Evolutionary conservation across 306 rosid species (phyloP), one percentile per base, ranked within the genome.

Genomic region (Comarum palustre): DNA sequence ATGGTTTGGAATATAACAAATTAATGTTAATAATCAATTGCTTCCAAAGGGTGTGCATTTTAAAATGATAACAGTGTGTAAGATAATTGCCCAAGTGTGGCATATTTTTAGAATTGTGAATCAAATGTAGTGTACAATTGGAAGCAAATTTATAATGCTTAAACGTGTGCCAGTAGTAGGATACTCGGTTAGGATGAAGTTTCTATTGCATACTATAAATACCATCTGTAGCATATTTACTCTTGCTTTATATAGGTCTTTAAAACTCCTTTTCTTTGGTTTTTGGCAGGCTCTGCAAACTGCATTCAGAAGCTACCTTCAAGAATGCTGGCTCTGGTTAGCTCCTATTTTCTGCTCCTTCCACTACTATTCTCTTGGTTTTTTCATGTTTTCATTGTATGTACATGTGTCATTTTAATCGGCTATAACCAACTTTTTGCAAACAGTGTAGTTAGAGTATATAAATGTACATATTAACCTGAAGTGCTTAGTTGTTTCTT

Each of bases 231-330:
- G 15, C 29, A 10, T 71, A 57, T 16, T 5, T 17, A 25, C 0
- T 19, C 7, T 1, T 54, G 2, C 24, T 71, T 19, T 39, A 20
- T 14, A 52, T 16, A 17, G 65, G 38, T 38, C 16, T 24, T 27
- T 57, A 22, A 64, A 65, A 20, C 4, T 24, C 14, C 14, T 25
- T 39, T 32, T 19, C 22, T 70, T 64, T 19, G 27, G n/a, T 42
- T 31, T 68, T 45, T 78, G 73, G 71, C 89, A 95, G 99, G 85
- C 89, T 27, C 74, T 83, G 96, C 99, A 95, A 87, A 95, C 99
- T 55, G 96, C 97, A 36, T 95, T 94, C 88, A 87, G 99, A 87
- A 73, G 83, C 84, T 91, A 94, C 86, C 95, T 94, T 77, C 94
- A 91, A 74, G 97, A 90, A 94, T 94, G 96, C 88, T 81, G 32